A percentile compares a stretch with the other conserved stretches of the same genome.
These are phyloP conservation scores for Cercospora canescens DNA, from an alignment of 2,329 filamentous ascomycete species.

Conservation along the genomic window DNA sequence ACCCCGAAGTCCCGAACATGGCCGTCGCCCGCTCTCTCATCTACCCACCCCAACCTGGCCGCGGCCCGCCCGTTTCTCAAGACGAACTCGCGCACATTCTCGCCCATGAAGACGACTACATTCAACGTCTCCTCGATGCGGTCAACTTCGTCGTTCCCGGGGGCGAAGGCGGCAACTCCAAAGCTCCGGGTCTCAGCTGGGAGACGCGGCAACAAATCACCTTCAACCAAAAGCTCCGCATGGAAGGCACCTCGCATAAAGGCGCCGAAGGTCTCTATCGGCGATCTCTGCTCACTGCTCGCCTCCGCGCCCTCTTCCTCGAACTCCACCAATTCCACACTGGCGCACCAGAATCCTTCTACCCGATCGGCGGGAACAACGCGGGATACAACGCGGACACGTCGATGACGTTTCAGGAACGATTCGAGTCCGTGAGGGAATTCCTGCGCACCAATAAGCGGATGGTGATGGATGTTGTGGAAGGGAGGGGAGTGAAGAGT, in stretches of 20 bases:
- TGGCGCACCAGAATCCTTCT: slow-evolving; percentile 12
- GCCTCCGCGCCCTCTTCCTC: slow-evolving; percentile 19
- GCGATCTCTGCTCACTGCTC: slow-evolving; percentile 17
- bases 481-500: slow-evolving; percentile 24
- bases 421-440: slow-evolving; percentile 14
- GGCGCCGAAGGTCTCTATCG: slow-evolving; percentile 13
- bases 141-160: slow-evolving; percentile 15
- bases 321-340: slow-evolving; percentile 22
- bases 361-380: slow-evolving; percentile 20
- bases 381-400: slow-evolving; percentile 20
- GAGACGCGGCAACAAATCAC: slow-evolving; percentile 18
- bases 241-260: slow-evolving; percentile 5
- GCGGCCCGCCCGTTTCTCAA: slow-evolving; percentile 7
- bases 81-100: slow-evolving; percentile 3
- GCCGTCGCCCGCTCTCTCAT: slow-evolving; percentile 11
- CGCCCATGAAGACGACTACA: slow-evolving; percentile 13
- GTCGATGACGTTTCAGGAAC: slow-evolving; percentile 11
- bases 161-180: slow-evolving; percentile 4
- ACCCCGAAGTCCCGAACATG: slow-evolving; percentile 12
- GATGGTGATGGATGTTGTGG: slow-evolving; percentile 26
- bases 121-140: slow-evolving; percentile 18
- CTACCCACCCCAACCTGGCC: slow-evolving; percentile 7
- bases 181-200: slow-evolving; percentile 1
- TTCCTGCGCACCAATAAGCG: slow-evolving; percentile 18
- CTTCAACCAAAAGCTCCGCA: slow-evolving; percentile 21